Evolutionary conservation across 257 asterid genomes (phyloP).

Genomic region (Solanum pinnatisectum): DNA sequence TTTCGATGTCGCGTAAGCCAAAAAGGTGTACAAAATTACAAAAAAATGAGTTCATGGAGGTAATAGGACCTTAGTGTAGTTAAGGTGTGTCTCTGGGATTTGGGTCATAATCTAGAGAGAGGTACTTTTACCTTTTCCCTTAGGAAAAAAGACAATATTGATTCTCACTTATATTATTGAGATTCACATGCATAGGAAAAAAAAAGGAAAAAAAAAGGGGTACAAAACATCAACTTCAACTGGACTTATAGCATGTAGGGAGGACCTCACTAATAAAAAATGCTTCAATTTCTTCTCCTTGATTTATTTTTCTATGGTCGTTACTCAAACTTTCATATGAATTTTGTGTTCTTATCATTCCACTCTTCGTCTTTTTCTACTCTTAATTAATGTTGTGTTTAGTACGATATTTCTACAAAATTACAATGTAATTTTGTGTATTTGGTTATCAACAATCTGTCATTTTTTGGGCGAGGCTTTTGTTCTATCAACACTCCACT

Average conservation of each 20-base stretch:
- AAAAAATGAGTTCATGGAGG: too few species aligned
- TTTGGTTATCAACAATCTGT: background rate
- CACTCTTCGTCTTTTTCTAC: background rate
- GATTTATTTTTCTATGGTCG: background rate
- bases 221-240: background rate
- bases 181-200: background rate
- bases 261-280: background rate
- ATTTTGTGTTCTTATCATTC: background rate
- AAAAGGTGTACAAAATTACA: too few species aligned
- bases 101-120: too few species aligned
- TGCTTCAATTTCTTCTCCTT: background rate
- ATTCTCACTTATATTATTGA: background rate
- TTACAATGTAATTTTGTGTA: background rate
- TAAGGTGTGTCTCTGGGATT: too few species aligned
- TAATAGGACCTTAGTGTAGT: too few species aligned
- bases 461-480: background rate
- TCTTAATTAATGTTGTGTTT: background rate
- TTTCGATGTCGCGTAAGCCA: too few species aligned
- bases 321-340: background rate
- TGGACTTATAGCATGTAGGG: background rate
- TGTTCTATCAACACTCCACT: background rate
- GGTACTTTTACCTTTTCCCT: too few species aligned
- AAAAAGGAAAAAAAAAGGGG: background rate
- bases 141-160: background rate
- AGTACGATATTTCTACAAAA: background rate